Conservation (phyloP, 192 early-diverging fungal species). For the Allomyces macrogynus region DNA sequence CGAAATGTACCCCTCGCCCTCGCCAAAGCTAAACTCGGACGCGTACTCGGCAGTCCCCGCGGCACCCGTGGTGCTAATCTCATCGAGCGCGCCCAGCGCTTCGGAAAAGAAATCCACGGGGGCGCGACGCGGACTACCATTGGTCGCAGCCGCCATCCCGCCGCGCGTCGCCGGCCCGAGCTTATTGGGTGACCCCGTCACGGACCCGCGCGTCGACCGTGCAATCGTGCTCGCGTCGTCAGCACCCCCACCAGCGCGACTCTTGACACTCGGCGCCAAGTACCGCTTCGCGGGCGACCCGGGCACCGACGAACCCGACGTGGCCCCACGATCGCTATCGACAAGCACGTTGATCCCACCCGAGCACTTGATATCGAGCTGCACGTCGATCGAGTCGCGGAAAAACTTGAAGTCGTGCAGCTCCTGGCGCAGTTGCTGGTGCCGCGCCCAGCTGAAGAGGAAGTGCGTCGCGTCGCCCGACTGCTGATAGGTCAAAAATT, state of each 20-base stretch:
- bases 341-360: slow-evolving; percentile 1
- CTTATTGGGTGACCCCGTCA: too few relatives aligned
- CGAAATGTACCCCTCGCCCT: neutral
- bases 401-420: slow-evolving; percentile 37
- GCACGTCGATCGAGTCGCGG: slow-evolving; percentile 28
- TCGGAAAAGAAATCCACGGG: slow-evolving; percentile 10
- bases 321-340: neutral
- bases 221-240: too few relatives aligned
- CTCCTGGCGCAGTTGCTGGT: slow-evolving; percentile 24
- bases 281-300: slow-evolving; percentile 1
- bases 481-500: slow-evolving; percentile 32
- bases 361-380: slow-evolving; percentile 21
- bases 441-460: slow-evolving; percentile 29
- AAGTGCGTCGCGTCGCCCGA: slow-evolving; percentile 31
- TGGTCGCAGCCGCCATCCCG: neutral
- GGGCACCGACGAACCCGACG: neutral
- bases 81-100: slow-evolving; percentile 9
- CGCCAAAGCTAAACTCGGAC: neutral
- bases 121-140: neutral
- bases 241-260: too few relatives aligned
- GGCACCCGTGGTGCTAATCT: neutral
- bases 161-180: too few relatives aligned
- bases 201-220: neutral
- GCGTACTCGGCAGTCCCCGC: neutral
- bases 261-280: too few relatives aligned